These are phyloP conservation scores for Serendipita vermifera DNA, from an alignment of 768 basidiomycete genomes.

Conservation along the genomic window DNA sequence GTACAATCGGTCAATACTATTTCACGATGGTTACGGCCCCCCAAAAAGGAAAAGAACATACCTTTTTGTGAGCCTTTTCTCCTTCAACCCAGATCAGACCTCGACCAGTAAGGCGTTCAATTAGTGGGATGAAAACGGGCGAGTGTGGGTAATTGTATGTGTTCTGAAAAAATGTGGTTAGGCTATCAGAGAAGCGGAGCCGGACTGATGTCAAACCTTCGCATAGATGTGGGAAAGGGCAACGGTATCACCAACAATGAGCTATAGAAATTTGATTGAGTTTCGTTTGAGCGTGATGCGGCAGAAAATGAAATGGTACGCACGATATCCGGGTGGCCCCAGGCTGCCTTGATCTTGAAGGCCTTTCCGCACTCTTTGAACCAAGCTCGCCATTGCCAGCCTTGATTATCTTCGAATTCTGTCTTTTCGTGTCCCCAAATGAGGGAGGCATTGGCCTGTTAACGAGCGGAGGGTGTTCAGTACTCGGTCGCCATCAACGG, in stretches of 20 bases:
- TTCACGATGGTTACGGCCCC: no score
- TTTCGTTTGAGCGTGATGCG: not conserved
- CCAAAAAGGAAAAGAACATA: not conserved
- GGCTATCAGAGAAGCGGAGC: not conserved
- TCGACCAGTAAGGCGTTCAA: not conserved
- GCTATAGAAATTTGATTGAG: conserved; percentile 15
- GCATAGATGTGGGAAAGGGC: conserved; percentile 29
- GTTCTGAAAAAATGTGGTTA: conserved; percentile 13
- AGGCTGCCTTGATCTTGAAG: conserved; percentile 28
- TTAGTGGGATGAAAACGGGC: not conserved
- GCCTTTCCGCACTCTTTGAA: conserved; percentile 23
- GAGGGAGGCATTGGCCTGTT: conserved; percentile 8
- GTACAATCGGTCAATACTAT: no score
- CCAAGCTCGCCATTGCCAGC: conserved; percentile 26
- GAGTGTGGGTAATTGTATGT: conserved; percentile 24
- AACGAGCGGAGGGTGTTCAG: no score
- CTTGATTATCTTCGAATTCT: conserved; percentile 25
- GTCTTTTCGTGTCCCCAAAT: conserved; percentile 29
- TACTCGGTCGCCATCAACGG: not conserved
- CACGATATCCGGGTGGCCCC: conserved; percentile 30
- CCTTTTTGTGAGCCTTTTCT: conserved; percentile 7
- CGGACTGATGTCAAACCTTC: conserved; percentile 10
- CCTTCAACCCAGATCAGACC: conserved; percentile 12
- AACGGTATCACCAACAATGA: conserved; percentile 27
- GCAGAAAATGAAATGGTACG: conserved; percentile 10